phyloP scores from a whole-genome alignment of 78 protist species.

The Dictyostelium capitatum region DNA sequence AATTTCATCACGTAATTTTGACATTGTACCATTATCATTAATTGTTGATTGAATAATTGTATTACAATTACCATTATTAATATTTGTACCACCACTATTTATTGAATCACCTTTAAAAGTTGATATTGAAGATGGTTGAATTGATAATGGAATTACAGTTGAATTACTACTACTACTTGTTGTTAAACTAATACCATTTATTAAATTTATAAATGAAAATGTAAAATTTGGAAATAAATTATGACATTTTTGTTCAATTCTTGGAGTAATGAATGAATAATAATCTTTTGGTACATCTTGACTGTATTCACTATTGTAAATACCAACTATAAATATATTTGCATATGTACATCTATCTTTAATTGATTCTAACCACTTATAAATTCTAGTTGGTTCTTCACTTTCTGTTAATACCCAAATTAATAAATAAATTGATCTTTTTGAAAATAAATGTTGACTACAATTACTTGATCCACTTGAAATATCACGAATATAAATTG shows the following conservation, averaged over 20 bases:
- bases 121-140: too few relatives aligned
- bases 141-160: background rate
- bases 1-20: constrained; percentile 44
- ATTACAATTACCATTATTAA: background rate
- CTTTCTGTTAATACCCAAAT: constrained; percentile 37
- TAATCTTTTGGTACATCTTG: constrained; percentile 46
- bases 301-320: constrained; percentile 10
- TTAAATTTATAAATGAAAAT: constrained; percentile 9
- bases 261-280: background rate
- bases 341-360: constrained; percentile 48
- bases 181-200: background rate
- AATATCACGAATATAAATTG: constrained; percentile 44
- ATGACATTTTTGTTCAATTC: constrained; percentile 49
- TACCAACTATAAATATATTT: constrained; percentile 32
- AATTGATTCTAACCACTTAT: constrained; percentile 42
- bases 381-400: constrained; percentile 60
- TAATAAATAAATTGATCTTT: constrained; percentile 21
- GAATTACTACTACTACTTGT: background rate
- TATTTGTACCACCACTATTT: background rate
- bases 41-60: background rate
- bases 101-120: background rate
- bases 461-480: constrained; percentile 1
- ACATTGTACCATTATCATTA: background rate
- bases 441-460: constrained; percentile 56
- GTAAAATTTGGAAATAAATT: constrained; percentile 37